These are phyloP conservation scores for Sugiyamaella xylanicola DNA, from an alignment of 1,139 yeast genomes.

Conservation along the genomic window DNA sequence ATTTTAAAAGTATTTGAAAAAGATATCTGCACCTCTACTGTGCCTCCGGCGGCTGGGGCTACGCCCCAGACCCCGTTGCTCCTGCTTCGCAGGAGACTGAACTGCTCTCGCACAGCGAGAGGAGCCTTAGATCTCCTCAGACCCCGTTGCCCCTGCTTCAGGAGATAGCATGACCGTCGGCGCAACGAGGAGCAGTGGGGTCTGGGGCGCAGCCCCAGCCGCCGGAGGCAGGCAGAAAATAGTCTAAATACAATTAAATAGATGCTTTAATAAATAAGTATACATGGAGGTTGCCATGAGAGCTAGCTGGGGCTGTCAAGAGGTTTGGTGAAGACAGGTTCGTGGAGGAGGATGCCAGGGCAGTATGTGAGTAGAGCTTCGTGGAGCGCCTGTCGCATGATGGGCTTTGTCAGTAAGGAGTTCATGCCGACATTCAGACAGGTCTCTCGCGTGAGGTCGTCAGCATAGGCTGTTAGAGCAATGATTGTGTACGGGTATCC, in stretches of 20 bases:
- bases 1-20: constrained; percentile 23
- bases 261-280: constrained; percentile 5
- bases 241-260: neutral
- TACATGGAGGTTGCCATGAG: no score
- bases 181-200: neutral
- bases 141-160: no score
- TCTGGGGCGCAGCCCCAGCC: neutral
- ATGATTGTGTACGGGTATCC: constrained; percentile 76
- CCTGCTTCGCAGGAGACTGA: neutral
- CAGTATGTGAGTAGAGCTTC: constrained; percentile 48
- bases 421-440: constrained; percentile 85
- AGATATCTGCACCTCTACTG: no score
- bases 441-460: constrained; percentile 75
- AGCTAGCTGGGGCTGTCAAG: constrained; percentile 12
- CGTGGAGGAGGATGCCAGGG: constrained; percentile 28
- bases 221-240: neutral
- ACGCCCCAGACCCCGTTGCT: neutral
- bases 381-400: constrained; percentile 66
- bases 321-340: constrained; percentile 22
- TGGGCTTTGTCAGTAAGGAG: constrained; percentile 86
- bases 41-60: neutral
- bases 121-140: neutral
- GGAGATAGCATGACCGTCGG: no score
- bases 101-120: neutral
- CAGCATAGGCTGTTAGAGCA: constrained; percentile 93